Evolutionary conservation across 495 filamentous ascomycete species (phyloP).

Genomic region (Neurospora sublineolata): DNA sequence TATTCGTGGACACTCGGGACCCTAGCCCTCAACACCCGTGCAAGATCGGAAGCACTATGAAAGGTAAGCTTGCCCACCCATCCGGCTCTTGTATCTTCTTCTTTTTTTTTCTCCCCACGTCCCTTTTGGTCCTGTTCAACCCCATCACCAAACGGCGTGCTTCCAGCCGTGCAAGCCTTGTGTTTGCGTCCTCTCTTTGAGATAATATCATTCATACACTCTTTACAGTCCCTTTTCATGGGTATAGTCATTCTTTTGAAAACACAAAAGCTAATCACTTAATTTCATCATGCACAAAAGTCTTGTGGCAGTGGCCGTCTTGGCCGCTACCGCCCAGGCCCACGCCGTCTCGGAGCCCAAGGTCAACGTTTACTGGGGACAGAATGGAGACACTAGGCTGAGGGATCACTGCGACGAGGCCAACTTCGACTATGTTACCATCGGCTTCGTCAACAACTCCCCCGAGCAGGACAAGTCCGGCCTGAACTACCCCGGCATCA

Average conservation of each 20-base stretch:
- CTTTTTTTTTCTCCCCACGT: constrained; percentile 5
- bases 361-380: constrained; percentile 30
- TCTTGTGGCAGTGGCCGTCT: constrained; percentile 23
- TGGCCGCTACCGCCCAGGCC: constrained; percentile 19
- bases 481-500: constrained; percentile 26
- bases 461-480: constrained; percentile 24
- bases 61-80: constrained; percentile 8
- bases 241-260: constrained; percentile 10
- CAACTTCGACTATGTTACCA: constrained; percentile 29
- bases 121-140: constrained; percentile 16
- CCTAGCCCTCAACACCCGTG: neutral
- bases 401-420: constrained; percentile 19
- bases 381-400: constrained; percentile 18
- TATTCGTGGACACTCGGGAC: neutral
- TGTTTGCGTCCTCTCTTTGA: constrained; percentile 39
- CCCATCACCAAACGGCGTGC: constrained; percentile 23
- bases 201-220: constrained; percentile 19
- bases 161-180: constrained; percentile 29
- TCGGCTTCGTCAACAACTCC: constrained; percentile 32
- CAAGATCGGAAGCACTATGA: constrained; percentile 5
- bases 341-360: neutral
- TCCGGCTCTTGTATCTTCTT: constrained; percentile 5
- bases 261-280: neutral
- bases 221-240: constrained; percentile 16
- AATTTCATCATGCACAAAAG: constrained; percentile 8